Percentiles rank a stretch among this genome's conserved stretches.
Evolutionary conservation across 2,329 filamentous ascomycete genomes (phyloP).

Genomic region (Ophiocordyceps polyrhachis-furcata): DNA sequence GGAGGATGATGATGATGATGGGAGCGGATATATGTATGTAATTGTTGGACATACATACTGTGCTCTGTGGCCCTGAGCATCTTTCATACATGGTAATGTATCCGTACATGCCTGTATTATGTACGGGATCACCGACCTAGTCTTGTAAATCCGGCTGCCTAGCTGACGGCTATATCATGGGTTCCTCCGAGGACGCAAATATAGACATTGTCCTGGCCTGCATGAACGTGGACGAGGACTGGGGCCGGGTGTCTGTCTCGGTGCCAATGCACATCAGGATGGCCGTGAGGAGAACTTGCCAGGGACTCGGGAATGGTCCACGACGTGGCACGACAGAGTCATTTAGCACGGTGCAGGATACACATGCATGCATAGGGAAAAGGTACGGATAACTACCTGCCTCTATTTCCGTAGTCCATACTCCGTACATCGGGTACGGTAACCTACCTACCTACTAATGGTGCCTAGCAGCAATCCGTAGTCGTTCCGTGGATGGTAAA

Average conservation of each 20-base stretch:
- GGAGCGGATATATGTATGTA: neutral
- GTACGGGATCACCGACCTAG: too few species aligned
- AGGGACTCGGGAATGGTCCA: neutral
- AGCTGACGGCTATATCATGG: neutral
- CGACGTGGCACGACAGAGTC: neutral
- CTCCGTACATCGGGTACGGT: too few species aligned
- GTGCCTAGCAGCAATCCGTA: too few species aligned
- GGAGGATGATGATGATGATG: neutral
- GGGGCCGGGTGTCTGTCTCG: neutral
- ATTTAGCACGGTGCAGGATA: neutral
- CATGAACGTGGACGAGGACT: neutral
- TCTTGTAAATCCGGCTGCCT: neutral
- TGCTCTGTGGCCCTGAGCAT: neutral
- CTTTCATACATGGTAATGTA: neutral
- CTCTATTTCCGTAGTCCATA: too few species aligned
- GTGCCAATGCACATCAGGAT: neutral
- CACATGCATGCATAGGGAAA: neutral
- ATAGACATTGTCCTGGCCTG: neutral
- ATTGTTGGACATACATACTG: neutral
- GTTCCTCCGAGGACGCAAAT: neutral
- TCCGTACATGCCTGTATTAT: neutral
- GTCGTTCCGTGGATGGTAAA: too few species aligned
- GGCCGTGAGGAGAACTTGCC: neutral
- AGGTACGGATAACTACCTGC: too few species aligned
- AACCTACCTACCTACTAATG: too few species aligned